Percentiles rank a stretch among this genome's conserved stretches.
Conservation (phyloP, 208 protist genomes). For the Trypanosoma lewisi region DNA sequence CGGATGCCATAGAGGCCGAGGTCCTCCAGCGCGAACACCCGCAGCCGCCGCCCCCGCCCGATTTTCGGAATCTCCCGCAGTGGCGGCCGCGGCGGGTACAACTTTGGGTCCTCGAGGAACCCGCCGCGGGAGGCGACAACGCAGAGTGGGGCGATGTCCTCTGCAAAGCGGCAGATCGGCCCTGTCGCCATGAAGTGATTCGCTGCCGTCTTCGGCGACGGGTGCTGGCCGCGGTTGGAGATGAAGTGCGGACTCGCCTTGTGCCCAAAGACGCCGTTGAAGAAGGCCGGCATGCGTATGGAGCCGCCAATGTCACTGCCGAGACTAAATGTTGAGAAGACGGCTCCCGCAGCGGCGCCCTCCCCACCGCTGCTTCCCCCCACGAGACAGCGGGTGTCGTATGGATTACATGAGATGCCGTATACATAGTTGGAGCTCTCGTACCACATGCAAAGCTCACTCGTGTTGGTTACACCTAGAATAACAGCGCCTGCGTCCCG, state of each 20-base stretch:
- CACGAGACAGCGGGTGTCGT: constrained; percentile 78
- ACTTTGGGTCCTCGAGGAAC: constrained; percentile 58
- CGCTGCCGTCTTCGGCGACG: constrained; percentile 55
- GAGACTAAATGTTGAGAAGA: constrained; percentile 78
- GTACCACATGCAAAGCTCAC: constrained; percentile 88
- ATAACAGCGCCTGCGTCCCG: constrained; percentile 87
- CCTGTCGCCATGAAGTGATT: constrained; percentile 88
- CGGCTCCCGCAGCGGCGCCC: constrained; percentile 71
- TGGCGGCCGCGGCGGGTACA: constrained; percentile 62
- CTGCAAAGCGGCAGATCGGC: constrained; percentile 77
- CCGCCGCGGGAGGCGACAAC: constrained; percentile 73
- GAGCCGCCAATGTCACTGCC: constrained; percentile 90
- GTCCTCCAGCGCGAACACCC: constrained; percentile 82
- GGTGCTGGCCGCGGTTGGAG: constrained; percentile 78
- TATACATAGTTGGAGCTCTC: constrained; percentile 90
- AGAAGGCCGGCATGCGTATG: constrained; percentile 89
- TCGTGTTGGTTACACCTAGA: constrained; percentile 89
- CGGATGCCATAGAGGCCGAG: constrained; percentile 55
- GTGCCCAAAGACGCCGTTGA: constrained; percentile 89
- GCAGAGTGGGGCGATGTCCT: constrained; percentile 79
- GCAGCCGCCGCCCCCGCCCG: constrained; percentile 23
- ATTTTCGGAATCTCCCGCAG: constrained; percentile 51
- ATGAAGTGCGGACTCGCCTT: constrained; percentile 87
- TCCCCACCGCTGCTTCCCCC: constrained; percentile 89
- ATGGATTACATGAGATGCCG: constrained; percentile 89